Base-by-base conservation (phyloP, 345 rosid genomes). In the Murraya paniculata region DNA sequence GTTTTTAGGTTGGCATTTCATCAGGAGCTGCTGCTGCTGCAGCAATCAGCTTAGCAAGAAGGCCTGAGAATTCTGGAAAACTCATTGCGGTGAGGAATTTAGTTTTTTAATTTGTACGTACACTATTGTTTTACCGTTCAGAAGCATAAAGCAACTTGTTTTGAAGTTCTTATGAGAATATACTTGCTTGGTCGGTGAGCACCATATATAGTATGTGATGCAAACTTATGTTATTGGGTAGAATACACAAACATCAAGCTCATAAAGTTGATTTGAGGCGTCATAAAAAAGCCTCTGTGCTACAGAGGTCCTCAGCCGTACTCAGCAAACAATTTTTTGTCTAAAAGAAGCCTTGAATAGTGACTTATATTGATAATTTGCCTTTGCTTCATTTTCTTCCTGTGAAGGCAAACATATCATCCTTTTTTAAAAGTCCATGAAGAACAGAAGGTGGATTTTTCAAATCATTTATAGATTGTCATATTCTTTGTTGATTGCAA, bases 1-100 rank as follows among this genome's bases (percentile, higher is more conserved):
- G 58, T 35, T n/a, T 73, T 41, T 81, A 93, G 98, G 98, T 93
- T 39, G 98, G 98, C 22, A 93, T 95, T 48, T 95, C 98, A 60
- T 93, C 98, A 56, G 98, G 98, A 85, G 98, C 98, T 0, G 98
- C 98, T 14, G 95, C 98, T 71, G 97, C 90, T n/a, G 98, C 98
- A 21, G 97, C 99, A 9, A 81, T 91, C 62, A 82, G 90, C 80
- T 85, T 95, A 59, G 99, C 93, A 13, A 90, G 84, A 84, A 89
- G 98, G 83, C 91, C 90, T 60, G 97, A 92, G 82, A 93, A 95
- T 86, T 88, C 94, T 4, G 98, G 98, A 71, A 95, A 95, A 82
- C 97, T 95, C 78, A 85, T 93, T 83, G 80, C 82, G 77, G 98
- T 95, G 81, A 93, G 91, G 24, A 31, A 28, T 50, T 33, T 62